Percentiles rank a stretch among this genome's conserved stretches.
These are phyloP conservation scores for Gnetum montanum DNA, from an alignment of 75 land plant species.

Conservation along the genomic window DNA sequence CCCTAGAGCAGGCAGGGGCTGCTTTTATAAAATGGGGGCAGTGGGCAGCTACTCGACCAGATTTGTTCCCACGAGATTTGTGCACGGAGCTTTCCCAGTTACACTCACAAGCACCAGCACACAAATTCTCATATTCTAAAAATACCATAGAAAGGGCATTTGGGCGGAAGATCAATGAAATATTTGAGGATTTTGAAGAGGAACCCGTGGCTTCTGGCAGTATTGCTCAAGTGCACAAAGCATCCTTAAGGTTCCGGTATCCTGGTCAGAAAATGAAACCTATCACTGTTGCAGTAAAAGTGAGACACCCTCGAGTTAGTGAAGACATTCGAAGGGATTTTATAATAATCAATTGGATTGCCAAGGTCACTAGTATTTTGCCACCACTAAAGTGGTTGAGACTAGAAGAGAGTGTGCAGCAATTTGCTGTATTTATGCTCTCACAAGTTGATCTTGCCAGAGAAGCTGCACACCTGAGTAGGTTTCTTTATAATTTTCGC, in stretches of 20 bases:
- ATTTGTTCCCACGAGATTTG: slow-evolving; percentile 70
- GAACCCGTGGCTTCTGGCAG: slow-evolving; percentile 87
- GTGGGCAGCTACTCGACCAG: slow-evolving; percentile 90
- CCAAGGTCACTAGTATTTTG: slow-evolving; percentile 41
- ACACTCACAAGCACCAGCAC: slow-evolving; percentile 76
- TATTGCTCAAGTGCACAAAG: slow-evolving; percentile 77
- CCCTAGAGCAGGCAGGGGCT: slow-evolving; percentile 77
- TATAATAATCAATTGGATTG: slow-evolving; percentile 53
- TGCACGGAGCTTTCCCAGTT: slow-evolving; percentile 57
- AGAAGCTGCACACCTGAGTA: slow-evolving; percentile 88
- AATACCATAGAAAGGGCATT: slow-evolving; percentile 63
- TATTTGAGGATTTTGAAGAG: slow-evolving; percentile 80
- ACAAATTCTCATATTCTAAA: slow-evolving; percentile 38
- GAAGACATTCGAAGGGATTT: slow-evolving; percentile 73
- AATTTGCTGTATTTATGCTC: slow-evolving; percentile 83
- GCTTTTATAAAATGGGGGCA: slow-evolving; percentile 95
- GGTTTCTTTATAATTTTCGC: slow-evolving; percentile 77
- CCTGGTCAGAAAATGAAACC: slow-evolving; percentile 43
- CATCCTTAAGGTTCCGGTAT: slow-evolving; percentile 37
- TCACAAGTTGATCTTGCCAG: slow-evolving; percentile 85
- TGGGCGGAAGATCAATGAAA: slow-evolving; percentile 55
- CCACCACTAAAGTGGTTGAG: slow-evolving; percentile 61
- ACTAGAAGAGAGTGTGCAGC: slow-evolving; percentile 78
- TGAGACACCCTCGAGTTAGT: slow-evolving; percentile 85
- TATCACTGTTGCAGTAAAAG: slow-evolving; percentile 71